These are phyloP conservation scores for Multifurca ochricompacta DNA, from an alignment of 768 basidiomycete genomes.

Conservation along the genomic window DNA sequence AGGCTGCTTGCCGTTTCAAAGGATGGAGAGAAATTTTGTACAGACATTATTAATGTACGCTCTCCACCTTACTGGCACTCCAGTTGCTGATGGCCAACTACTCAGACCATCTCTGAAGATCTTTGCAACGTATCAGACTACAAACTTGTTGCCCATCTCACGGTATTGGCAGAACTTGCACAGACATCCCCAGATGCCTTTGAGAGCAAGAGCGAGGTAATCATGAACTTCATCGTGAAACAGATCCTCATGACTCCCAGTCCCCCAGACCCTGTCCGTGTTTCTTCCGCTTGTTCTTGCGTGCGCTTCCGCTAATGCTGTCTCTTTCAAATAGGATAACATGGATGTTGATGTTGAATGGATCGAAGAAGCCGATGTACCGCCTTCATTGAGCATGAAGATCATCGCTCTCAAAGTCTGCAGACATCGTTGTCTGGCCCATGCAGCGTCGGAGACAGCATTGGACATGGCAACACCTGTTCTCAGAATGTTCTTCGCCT, in stretches of 20 bases:
- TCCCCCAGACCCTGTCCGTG: constrained; percentile 39
- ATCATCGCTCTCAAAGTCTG: constrained; percentile 72
- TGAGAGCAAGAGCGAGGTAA: constrained; percentile 66
- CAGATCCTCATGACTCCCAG: constrained; percentile 56
- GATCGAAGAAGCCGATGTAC: constrained; percentile 59
- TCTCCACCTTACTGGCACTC: background rate
- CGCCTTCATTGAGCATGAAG: constrained; percentile 56
- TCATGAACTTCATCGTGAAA: constrained; percentile 67
- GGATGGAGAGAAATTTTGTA: constrained; percentile 42
- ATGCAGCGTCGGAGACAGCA: constrained; percentile 49
- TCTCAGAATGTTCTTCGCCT: constrained; percentile 61
- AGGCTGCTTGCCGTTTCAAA: constrained; percentile 48
- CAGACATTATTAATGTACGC: constrained; percentile 57
- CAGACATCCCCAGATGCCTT: constrained; percentile 62
- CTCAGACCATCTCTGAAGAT: constrained; percentile 49
- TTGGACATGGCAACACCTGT: constrained; percentile 66
- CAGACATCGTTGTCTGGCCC: constrained; percentile 70
- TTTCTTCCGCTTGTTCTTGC: background rate
- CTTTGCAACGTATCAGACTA: constrained; percentile 43
- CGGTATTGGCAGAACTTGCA: constrained; percentile 70
- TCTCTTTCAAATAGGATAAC: constrained; percentile 37
- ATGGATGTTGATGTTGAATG: constrained; percentile 66
- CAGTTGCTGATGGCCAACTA: background rate
- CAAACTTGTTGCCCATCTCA: constrained; percentile 54
- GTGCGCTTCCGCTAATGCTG: constrained; percentile 1